phyloP scores from a whole-genome alignment of 2,329 filamentous ascomycete genomes.

The Alternaria conjuncta region DNA sequence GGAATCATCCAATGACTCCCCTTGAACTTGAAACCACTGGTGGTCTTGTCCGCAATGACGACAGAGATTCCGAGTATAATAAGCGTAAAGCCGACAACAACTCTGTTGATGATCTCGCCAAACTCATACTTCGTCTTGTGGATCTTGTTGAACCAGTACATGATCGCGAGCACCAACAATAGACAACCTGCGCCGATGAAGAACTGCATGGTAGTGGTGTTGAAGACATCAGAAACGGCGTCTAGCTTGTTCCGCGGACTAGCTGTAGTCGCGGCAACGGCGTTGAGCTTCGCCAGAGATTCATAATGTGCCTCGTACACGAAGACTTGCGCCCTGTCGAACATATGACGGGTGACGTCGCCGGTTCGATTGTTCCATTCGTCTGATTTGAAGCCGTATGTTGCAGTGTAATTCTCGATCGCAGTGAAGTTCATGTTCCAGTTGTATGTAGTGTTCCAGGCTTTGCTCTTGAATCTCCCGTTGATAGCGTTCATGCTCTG shows the following conservation, averaged over 20 bases:
- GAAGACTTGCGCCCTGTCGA: slow-evolving; percentile 31
- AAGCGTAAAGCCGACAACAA: slow-evolving; percentile 28
- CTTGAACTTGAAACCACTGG: slow-evolving; percentile 29
- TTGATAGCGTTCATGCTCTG: slow-evolving; percentile 27
- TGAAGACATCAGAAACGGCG: slow-evolving; percentile 30
- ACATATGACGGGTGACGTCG: slow-evolving; percentile 18
- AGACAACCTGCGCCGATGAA: slow-evolving; percentile 43
- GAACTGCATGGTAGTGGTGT: slow-evolving; percentile 34
- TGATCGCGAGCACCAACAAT: slow-evolving; percentile 61
- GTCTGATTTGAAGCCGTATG: slow-evolving; percentile 22
- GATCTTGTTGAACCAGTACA: slow-evolving; percentile 62
- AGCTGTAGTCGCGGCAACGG: slow-evolving; percentile 17
- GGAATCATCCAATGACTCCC: slow-evolving; percentile 31
- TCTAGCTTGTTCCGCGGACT: slow-evolving; percentile 11
- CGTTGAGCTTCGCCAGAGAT: slow-evolving; percentile 31
- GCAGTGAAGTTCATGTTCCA: slow-evolving; percentile 32
- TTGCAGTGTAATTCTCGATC: slow-evolving; percentile 26
- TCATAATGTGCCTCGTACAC: slow-evolving; percentile 33
- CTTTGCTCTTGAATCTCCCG: slow-evolving; percentile 22
- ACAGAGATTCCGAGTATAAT: slow-evolving; percentile 26
- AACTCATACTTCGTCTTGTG: slow-evolving; percentile 38
- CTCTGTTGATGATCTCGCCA: slow-evolving; percentile 37
- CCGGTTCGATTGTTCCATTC: slow-evolving; percentile 31
- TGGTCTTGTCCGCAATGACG: slow-evolving; percentile 26
- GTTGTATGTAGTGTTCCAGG: slow-evolving; percentile 28